These are phyloP conservation scores for Papilionanthe hybrid DNA, from an alignment of 116 monocot genomes.

Conservation along the genomic window DNA sequence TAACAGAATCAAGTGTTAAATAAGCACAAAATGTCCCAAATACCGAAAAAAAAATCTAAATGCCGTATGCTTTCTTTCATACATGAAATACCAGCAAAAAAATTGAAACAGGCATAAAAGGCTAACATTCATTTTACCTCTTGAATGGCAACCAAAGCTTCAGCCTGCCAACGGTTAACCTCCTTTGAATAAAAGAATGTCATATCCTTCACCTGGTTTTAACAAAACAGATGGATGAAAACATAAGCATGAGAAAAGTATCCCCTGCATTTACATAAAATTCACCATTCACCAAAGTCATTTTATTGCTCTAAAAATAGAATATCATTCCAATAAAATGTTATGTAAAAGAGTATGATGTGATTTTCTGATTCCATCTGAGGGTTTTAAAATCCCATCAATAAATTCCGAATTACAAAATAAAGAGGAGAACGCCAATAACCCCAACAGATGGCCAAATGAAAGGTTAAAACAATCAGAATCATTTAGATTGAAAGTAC, in stretches of 20 bases:
- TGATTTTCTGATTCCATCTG: too few relatives aligned
- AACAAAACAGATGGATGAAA: not conserved
- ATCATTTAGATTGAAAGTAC: slow-evolving; percentile 5
- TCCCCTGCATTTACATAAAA: not conserved
- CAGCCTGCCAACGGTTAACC: slow-evolving; percentile 56
- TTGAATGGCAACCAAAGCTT: slow-evolving; percentile 57
- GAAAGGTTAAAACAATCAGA: not conserved
- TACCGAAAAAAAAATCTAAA: not conserved
- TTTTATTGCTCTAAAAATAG: not conserved
- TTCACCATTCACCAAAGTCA: not conserved
- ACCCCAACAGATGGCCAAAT: not conserved
- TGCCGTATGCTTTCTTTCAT: not conserved
- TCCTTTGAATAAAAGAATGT: slow-evolving; percentile 34
- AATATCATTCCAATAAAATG: not conserved
- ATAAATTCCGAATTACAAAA: not conserved
- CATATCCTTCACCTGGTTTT: slow-evolving; percentile 51
- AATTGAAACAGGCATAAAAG: not conserved
- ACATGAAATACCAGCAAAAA: not conserved
- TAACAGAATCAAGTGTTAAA: too few relatives aligned
- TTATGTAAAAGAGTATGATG: not conserved
- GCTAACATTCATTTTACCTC: slow-evolving; percentile 38
- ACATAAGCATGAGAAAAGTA: not conserved
- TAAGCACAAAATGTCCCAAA: not conserved
- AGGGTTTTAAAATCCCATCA: too few relatives aligned
- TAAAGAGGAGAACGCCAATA: not conserved